Conservation (phyloP, 768 basidiomycete species). For the Imleria badia region DNA sequence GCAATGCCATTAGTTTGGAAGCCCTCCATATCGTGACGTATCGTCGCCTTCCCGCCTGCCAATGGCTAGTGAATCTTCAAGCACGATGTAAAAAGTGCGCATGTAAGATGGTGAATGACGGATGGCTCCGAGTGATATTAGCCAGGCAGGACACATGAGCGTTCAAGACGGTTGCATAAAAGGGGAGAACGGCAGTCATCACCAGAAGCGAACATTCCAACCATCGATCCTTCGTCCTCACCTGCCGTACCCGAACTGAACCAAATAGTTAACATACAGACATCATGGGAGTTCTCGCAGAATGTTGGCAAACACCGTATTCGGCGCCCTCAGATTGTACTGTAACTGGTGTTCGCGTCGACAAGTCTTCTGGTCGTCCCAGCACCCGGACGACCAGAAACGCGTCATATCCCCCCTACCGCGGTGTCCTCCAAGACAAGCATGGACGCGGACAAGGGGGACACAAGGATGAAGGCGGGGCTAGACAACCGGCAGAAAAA, state of each 20-base stretch:
- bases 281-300: conserved; percentile 1
- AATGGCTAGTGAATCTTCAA: too few species aligned
- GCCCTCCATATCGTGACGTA: too few species aligned
- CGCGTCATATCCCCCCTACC: background rate
- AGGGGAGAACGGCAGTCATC: too few species aligned
- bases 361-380: background rate
- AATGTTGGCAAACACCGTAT: background rate
- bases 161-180: too few species aligned
- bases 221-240: background rate
- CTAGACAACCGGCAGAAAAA: background rate
- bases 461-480: background rate
- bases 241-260: background rate
- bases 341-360: background rate
- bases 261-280: background rate
- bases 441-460: background rate
- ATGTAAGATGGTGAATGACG: too few species aligned
- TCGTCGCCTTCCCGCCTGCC: too few species aligned
- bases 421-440: background rate
- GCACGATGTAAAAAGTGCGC: too few species aligned
- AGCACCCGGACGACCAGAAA: accelerated
- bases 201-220: too few species aligned
- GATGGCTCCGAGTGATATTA: too few species aligned
- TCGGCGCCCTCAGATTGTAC: too few species aligned
- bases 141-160: too few species aligned
- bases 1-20: too few species aligned